Evolutionary conservation across 2,329 filamentous ascomycete species (phyloP).

Genomic region (Aaosphaeria arxii): DNA sequence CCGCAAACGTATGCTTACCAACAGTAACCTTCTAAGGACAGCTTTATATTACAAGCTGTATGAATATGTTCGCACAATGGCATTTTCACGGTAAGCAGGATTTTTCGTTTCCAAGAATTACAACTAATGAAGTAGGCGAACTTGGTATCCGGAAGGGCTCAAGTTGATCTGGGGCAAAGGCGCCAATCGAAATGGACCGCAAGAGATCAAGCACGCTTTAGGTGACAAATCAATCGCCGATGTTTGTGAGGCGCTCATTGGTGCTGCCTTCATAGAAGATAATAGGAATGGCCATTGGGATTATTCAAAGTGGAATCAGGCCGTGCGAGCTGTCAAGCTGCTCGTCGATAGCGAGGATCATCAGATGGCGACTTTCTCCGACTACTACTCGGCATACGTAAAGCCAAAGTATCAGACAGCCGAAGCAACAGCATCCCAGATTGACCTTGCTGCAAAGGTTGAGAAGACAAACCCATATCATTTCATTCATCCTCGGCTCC

Average conservation of each 20-base stretch:
- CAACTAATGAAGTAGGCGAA: constrained; percentile 48
- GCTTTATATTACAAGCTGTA: constrained; percentile 66
- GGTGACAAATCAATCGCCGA: constrained; percentile 91
- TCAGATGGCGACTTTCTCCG: constrained; percentile 63
- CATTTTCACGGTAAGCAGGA: constrained; percentile 64
- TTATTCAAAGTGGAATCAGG: constrained; percentile 54
- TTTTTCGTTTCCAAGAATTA: background rate
- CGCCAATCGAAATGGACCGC: constrained; percentile 47
- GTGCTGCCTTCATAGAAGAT: constrained; percentile 67
- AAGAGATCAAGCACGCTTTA: constrained; percentile 61
- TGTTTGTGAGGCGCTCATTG: constrained; percentile 91
- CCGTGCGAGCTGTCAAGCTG: constrained; percentile 63
- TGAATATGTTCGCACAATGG: constrained; percentile 77
- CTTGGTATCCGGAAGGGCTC: constrained; percentile 85
- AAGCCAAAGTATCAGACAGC: constrained; percentile 69
- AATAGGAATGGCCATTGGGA: constrained; percentile 43
- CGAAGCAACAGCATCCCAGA: constrained; percentile 62
- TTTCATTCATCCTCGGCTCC: constrained; percentile 73
- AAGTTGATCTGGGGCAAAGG: constrained; percentile 71
- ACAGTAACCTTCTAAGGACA: constrained; percentile 79
- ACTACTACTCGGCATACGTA: constrained; percentile 70
- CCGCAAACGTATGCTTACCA: constrained; percentile 88
- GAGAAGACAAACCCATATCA: constrained; percentile 57
- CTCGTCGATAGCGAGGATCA: constrained; percentile 71
- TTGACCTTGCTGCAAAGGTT: constrained; percentile 65